A percentile compares a stretch with the other conserved stretches of the same genome.
Evolutionary conservation across 768 basidiomycete species (phyloP).

Genomic region (Rhizopogon salebrosus): DNA sequence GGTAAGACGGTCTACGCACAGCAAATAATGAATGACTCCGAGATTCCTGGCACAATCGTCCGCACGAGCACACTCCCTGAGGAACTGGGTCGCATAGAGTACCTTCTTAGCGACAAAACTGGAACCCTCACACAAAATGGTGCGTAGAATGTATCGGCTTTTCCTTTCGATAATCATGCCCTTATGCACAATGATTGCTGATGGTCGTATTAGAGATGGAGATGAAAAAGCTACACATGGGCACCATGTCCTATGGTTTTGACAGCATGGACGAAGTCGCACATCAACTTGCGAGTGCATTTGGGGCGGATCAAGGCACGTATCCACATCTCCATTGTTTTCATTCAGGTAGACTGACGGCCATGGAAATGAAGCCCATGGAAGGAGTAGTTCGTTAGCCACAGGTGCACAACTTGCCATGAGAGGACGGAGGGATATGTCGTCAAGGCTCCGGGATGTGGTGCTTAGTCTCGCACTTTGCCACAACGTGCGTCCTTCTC

Average conservation of each 20-base stretch:
- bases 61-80: slow-evolving; percentile 97
- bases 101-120: slow-evolving; percentile 95
- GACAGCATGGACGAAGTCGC: slow-evolving; percentile 99
- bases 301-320: slow-evolving; percentile 62
- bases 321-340: neutral
- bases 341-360: neutral
- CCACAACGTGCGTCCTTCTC: slow-evolving; percentile 68
- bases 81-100: slow-evolving; percentile 92
- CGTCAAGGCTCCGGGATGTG: slow-evolving; percentile 86
- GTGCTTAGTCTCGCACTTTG: slow-evolving; percentile 92
- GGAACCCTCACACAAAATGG: slow-evolving; percentile 98
- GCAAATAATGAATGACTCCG: slow-evolving; percentile 87
- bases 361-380: slow-evolving; percentile 27
- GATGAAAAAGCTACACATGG: slow-evolving; percentile 98
- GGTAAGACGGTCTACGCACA: slow-evolving; percentile 97
- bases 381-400: slow-evolving; percentile 50
- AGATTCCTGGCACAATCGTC: slow-evolving; percentile 95
- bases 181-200: neutral
- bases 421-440: slow-evolving; percentile 91
- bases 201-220: slow-evolving; percentile 77
- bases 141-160: slow-evolving; percentile 28
- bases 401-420: slow-evolving; percentile 82
- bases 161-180: neutral
- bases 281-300: slow-evolving; percentile 83
- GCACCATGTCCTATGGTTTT: slow-evolving; percentile 93